A percentile compares a stretch with the other conserved stretches of the same genome.
Conservation (phyloP, 2,329 filamentous ascomycete genomes). For the Myriangium duriaei region DNA sequence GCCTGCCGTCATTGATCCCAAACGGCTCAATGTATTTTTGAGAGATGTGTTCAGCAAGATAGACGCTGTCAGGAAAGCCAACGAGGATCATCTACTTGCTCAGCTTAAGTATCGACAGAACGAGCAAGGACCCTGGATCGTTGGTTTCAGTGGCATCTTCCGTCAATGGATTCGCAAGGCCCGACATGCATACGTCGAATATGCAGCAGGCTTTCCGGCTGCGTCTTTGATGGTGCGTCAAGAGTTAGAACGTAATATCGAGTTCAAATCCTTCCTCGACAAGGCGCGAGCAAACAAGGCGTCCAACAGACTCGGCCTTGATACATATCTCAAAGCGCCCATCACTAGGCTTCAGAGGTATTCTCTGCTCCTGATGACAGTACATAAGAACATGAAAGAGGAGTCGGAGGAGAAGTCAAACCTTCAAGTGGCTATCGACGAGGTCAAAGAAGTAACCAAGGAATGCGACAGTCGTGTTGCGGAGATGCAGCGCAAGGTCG, state of each 20-base stretch:
- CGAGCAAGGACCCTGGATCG: slow-evolving; percentile 90
- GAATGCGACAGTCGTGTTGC: slow-evolving; percentile 90
- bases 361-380: slow-evolving; percentile 66
- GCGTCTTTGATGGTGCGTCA: slow-evolving; percentile 73
- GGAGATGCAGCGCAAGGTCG: slow-evolving; percentile 83
- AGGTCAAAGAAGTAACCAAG: slow-evolving; percentile 77
- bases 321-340: slow-evolving; percentile 84
- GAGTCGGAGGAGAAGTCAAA: slow-evolving; percentile 88
- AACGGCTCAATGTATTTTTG: slow-evolving; percentile 68
- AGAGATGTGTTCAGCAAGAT: slow-evolving; percentile 80
- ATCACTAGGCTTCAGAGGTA: slow-evolving; percentile 90
- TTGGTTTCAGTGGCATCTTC: slow-evolving; percentile 93
- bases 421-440: slow-evolving; percentile 69
- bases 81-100: slow-evolving; percentile 82
- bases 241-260: slow-evolving; percentile 70
- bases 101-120: slow-evolving; percentile 95
- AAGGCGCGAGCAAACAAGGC: slow-evolving; percentile 64
- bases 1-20: slow-evolving; percentile 68
- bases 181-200: slow-evolving; percentile 76
- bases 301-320: slow-evolving; percentile 79
- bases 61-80: slow-evolving; percentile 76
- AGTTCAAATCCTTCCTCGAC: slow-evolving; percentile 79
- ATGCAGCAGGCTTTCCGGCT: slow-evolving; percentile 74
- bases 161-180: slow-evolving; percentile 97
- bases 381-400: slow-evolving; percentile 68